Conservation (phyloP, 2,329 filamentous ascomycete genomes). For the Lecanicillium sp. region DNA sequence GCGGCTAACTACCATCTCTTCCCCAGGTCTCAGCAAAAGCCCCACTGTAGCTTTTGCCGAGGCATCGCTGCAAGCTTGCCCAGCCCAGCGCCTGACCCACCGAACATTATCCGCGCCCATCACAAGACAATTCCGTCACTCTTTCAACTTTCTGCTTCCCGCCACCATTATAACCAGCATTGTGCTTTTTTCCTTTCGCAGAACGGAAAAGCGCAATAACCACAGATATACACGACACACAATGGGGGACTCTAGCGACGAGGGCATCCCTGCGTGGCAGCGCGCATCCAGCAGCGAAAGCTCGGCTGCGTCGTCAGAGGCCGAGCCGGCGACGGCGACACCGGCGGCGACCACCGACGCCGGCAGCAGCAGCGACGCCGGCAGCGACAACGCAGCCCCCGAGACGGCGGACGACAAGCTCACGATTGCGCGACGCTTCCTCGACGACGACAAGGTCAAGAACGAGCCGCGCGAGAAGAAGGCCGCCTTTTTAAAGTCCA, state of each 20-base stretch:
- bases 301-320: neutral
- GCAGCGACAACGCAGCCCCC: constrained; percentile 14
- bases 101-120: neutral
- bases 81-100: neutral
- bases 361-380: constrained; percentile 13
- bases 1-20: neutral
- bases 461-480: constrained; percentile 67
- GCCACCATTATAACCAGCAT: neutral
- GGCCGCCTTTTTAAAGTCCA: constrained; percentile 67
- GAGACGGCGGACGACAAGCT: constrained; percentile 26
- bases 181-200: neutral
- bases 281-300: constrained; percentile 15
- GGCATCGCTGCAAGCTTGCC: neutral
- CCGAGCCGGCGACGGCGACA: neutral
- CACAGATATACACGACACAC: constrained; percentile 5
- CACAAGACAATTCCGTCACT: neutral
- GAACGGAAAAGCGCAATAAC: neutral
- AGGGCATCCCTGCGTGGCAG: constrained; percentile 29
- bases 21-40: neutral
- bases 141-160: neutral
- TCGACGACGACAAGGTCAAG: constrained; percentile 67
- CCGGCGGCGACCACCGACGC: neutral
- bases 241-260: constrained; percentile 26
- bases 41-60: constrained; percentile 4
- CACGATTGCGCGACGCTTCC: constrained; percentile 68